Evolutionary conservation across 345 rosid genomes (phyloP).

Genomic region (Melastoma malabathricum): DNA sequence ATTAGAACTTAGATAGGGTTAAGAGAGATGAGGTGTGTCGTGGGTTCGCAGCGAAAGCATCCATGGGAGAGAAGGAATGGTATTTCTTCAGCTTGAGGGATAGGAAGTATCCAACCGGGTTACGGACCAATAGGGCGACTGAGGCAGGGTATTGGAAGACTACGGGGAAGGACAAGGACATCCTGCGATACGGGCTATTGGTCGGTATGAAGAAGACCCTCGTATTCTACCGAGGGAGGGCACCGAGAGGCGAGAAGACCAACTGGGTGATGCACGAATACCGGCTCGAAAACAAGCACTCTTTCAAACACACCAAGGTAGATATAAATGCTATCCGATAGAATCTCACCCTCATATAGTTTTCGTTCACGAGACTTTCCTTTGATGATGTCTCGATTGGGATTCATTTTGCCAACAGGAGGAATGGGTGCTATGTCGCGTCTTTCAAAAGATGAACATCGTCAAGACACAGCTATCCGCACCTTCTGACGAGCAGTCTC

Average conservation of each 20-base stretch:
- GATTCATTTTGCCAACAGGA: slow-evolving; percentile 30
- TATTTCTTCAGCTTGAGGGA: slow-evolving; percentile 83
- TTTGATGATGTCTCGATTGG: not conserved
- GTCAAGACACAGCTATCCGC: slow-evolving; percentile 46
- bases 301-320: slow-evolving; percentile 43
- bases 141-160: slow-evolving; percentile 97
- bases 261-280: slow-evolving; percentile 99
- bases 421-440: slow-evolving; percentile 90
- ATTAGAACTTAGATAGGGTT: no score
- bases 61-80: slow-evolving; percentile 98
- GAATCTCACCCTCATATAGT: not conserved
- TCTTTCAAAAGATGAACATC: slow-evolving; percentile 52
- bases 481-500: slow-evolving; percentile 51
- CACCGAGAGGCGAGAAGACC: slow-evolving; percentile 90
- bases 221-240: slow-evolving; percentile 87
- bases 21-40: not conserved
- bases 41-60: slow-evolving; percentile 52
- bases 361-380: not conserved
- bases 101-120: slow-evolving; percentile 88
- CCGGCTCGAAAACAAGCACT: slow-evolving; percentile 56
- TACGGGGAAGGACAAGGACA: slow-evolving; percentile 83
- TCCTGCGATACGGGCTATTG: slow-evolving; percentile 39
- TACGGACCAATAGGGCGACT: slow-evolving; percentile 88
- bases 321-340: not conserved
- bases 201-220: slow-evolving; percentile 98